Evolutionary conservation across 306 rosid species (phyloP), one percentile per base, ranked within the genome.

Genomic region (Sicyos edulis): DNA sequence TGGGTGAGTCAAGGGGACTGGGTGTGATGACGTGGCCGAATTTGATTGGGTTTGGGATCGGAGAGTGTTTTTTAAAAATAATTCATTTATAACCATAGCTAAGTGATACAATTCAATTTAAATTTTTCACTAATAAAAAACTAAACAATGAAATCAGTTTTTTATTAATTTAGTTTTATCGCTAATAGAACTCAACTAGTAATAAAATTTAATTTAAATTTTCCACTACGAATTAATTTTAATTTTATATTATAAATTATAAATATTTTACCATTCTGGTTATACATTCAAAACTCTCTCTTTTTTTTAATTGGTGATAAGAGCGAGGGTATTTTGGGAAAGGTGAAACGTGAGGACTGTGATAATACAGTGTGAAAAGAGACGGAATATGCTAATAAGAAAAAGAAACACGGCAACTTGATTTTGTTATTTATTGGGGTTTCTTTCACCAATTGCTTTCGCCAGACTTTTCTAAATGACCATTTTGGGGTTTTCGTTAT

Each of bases 351-450:
- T 40, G 47, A 10, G 29, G 24, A 13, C n/a, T n/a, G 52, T 64
- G 70, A 37, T 22, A 64, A 64, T 40, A 64, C 4, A 19, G 70
- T 64, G 52, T 64, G 70, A 42, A 64, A 64, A 64, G 70, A 16
- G 70, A 66, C 72, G 57, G 72, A 67, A 67, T 20, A 45, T 67
- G 72, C 42, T 7, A 13, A 67, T 7, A 67, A n/a, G 42, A 22
- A 67, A 40, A 13, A 49, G 57, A 45, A 21, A 47, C 57, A 47
- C 72, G 57, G 14, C 32, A 67, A 47, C 56, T 14, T 22, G 13
- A 20, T 21, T 11, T 40, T 65, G 3, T 63, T 37, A 37, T 3
- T 65, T 17, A 42, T 44, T 60, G 29, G 66, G 44, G 66, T 62
- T 62, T 62, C 68, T 62, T 62, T 62, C 3, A 34, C 49, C 32